Percentiles rank a stretch among this genome's conserved stretches.
Conservation (phyloP, 495 filamentous ascomycete genomes). For the Paragyromitra xinjiangensis region DNA sequence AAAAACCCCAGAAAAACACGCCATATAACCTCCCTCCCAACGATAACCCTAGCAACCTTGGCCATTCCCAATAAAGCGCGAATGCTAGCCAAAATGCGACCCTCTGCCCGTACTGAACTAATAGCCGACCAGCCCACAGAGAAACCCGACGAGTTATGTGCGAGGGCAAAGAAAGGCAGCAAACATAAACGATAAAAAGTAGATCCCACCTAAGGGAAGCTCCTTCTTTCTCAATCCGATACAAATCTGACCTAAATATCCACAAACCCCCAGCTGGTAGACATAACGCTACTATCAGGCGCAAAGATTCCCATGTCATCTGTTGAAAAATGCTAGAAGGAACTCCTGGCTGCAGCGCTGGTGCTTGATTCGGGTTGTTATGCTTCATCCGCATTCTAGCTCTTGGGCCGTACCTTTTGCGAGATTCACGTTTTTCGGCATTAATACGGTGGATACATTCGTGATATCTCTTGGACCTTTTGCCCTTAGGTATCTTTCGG, state of each 20-base stretch:
- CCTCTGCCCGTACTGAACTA: neutral
- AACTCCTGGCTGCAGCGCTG: neutral
- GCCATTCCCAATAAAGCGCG: neutral
- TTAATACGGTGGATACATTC: constrained; percentile 14
- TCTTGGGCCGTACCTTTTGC: neutral
- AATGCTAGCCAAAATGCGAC: constrained; percentile 12
- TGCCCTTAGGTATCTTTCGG: constrained; percentile 7
- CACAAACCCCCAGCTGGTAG: neutral
- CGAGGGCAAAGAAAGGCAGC: constrained; percentile 13
- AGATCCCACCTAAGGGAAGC: neutral
- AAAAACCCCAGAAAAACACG: neutral
- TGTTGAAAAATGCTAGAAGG: constrained; percentile 8
- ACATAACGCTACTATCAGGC: constrained; percentile 1
- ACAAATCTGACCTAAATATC: neutral
- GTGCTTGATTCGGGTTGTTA: neutral
- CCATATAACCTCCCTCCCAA: neutral
- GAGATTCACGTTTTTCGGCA: neutral
- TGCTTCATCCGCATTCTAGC: neutral
- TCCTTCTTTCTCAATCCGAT: neutral
- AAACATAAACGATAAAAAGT: neutral
- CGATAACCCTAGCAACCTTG: neutral
- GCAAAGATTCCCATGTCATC: constrained; percentile 12
- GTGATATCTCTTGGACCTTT: constrained; percentile 11
- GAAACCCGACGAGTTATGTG: constrained; percentile 10
- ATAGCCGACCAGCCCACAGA: neutral